Conservation (phyloP, 176 grass and related monocot species). For the Puccinellia tenuiflora region DNA sequence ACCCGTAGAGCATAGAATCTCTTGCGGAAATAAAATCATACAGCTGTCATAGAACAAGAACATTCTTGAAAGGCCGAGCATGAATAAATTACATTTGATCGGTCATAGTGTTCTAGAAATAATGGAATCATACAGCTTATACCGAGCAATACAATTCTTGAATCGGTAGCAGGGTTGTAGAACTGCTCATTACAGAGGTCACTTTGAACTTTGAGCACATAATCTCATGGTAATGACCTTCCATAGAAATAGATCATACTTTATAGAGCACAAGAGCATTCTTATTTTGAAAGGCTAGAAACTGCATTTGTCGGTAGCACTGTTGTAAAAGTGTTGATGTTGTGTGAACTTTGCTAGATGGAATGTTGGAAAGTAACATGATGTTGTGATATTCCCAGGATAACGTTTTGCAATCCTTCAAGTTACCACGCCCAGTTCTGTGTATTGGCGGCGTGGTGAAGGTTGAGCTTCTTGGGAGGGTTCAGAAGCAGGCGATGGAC, state of each 20-base stretch:
- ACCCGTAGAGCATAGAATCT: background rate
- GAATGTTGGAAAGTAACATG: background rate
- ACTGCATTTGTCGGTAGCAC: too few relatives aligned
- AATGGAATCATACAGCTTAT: background rate
- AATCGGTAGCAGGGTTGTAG: background rate
- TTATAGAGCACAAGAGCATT: background rate
- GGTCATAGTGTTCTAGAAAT: background rate
- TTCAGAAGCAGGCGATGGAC: slow-evolving; percentile 62
- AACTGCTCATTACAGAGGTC: background rate
- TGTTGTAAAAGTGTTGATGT: too few relatives aligned
- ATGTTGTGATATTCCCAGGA: slow-evolving; percentile 28
- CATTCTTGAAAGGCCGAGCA: background rate
- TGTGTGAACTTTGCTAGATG: background rate
- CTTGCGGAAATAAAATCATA: background rate
- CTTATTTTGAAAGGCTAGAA: background rate
- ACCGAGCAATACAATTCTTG: background rate
- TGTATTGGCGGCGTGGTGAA: slow-evolving; percentile 78
- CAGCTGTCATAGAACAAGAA: background rate
- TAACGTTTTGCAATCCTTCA: slow-evolving; percentile 62
- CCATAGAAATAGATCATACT: too few relatives aligned
- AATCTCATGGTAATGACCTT: too few relatives aligned
- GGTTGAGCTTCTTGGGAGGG: slow-evolving; percentile 63
- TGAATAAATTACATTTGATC: background rate
- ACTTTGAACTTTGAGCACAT: background rate
- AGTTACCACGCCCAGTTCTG: slow-evolving; percentile 49